These are phyloP conservation scores for Tephrocybe sp. DNA, from an alignment of 768 basidiomycete species.

Conservation along the genomic window DNA sequence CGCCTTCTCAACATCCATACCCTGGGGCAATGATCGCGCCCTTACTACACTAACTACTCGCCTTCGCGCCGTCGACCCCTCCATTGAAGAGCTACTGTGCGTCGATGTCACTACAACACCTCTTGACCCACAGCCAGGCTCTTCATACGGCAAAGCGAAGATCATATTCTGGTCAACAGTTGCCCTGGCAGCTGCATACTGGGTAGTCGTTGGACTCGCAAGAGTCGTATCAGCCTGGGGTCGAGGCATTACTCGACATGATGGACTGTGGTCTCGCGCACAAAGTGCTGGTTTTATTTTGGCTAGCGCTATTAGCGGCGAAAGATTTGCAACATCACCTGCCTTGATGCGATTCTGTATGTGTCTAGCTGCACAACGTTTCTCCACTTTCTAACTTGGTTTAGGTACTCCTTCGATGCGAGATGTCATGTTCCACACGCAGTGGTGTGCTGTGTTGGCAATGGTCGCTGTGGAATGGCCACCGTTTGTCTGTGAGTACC, in stretches of 20 bases:
- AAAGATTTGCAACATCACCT: slow-evolving; percentile 80
- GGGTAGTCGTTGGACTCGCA: slow-evolving; percentile 78
- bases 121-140: slow-evolving; percentile 54
- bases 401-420: slow-evolving; percentile 89
- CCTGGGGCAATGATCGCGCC: slow-evolving; percentile 61
- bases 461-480: slow-evolving; percentile 99
- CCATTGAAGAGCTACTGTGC: slow-evolving; percentile 80
- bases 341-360: slow-evolving; percentile 87
- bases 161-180: slow-evolving; percentile 77
- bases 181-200: slow-evolving; percentile 75
- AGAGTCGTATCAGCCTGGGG: slow-evolving; percentile 86
- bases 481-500: slow-evolving; percentile 69
- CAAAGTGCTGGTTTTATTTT: slow-evolving; percentile 88
- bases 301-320: slow-evolving; percentile 92
- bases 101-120: slow-evolving; percentile 79
- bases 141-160: slow-evolving; percentile 65
- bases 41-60: slow-evolving; percentile 85
- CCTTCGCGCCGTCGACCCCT: slow-evolving; percentile 87
- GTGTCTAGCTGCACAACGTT: slow-evolving; percentile 26
- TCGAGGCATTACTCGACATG: slow-evolving; percentile 61
- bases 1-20: slow-evolving; percentile 76
- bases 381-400: slow-evolving; percentile 11
- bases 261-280: slow-evolving; percentile 67
- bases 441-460: slow-evolving; percentile 85
- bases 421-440: slow-evolving; percentile 91